These are phyloP conservation scores for Amylocystis lapponica DNA, from an alignment of 768 basidiomycete genomes.

Conservation along the genomic window DNA sequence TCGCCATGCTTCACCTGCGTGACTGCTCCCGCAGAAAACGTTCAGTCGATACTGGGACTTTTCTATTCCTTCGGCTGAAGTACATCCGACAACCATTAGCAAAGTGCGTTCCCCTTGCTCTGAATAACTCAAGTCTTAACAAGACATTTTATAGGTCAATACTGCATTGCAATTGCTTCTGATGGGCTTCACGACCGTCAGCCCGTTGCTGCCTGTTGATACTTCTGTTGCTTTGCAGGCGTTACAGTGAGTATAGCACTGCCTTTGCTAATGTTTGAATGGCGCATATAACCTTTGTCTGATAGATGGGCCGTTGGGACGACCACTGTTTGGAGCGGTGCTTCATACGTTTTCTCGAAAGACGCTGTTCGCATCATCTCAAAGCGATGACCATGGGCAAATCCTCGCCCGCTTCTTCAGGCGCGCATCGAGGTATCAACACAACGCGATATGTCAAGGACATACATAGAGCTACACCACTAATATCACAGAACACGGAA, in stretches of 20 bases:
- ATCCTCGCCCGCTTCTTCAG: too few relatives aligned
- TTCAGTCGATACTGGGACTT: slow-evolving; percentile 94
- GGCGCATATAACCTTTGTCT: background rate
- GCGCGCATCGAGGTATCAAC: too few relatives aligned
- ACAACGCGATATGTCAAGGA: too few relatives aligned
- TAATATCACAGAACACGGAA: too few relatives aligned
- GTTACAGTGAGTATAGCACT: slow-evolving; percentile 58
- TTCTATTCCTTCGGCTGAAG: slow-evolving; percentile 91
- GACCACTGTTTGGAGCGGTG: slow-evolving; percentile 90
- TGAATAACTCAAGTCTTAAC: background rate
- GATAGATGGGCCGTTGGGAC: slow-evolving; percentile 78
- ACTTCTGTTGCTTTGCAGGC: slow-evolving; percentile 49
- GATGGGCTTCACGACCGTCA: slow-evolving; percentile 86
- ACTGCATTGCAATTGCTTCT: slow-evolving; percentile 87
- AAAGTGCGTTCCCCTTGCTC: slow-evolving; percentile 45
- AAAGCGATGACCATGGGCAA: too few relatives aligned
- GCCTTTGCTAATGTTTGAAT: background rate
- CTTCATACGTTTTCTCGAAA: slow-evolving; percentile 75
- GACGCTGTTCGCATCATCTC: slow-evolving; percentile 56
- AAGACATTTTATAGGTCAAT: slow-evolving; percentile 57
- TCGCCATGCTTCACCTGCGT: slow-evolving; percentile 6
- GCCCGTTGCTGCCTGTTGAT: slow-evolving; percentile 66
- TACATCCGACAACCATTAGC: slow-evolving; percentile 89
- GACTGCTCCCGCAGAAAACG: slow-evolving; percentile 61
- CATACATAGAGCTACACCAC: too few relatives aligned